These are phyloP conservation scores for Stagonosporopsis rhizophila DNA, from an alignment of 2,329 filamentous ascomycete genomes.

Conservation along the genomic window DNA sequence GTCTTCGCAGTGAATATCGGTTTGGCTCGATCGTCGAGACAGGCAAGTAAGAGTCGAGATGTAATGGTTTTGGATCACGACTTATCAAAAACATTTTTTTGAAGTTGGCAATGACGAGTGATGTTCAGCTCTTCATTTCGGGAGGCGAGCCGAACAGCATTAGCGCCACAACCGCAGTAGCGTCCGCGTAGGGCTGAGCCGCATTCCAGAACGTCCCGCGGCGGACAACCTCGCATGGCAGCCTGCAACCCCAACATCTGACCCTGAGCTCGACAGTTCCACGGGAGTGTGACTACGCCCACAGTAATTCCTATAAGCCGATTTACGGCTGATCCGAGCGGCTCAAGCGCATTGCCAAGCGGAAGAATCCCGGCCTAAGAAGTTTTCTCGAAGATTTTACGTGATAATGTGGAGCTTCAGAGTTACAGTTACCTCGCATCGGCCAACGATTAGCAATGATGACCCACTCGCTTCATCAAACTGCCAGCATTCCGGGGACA, in stretches of 20 bases:
- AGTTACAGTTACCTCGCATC: constrained; percentile 28
- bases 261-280: constrained; percentile 12
- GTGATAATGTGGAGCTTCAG: constrained; percentile 39
- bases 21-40: neutral
- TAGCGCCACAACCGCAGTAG: constrained; percentile 7
- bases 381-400: constrained; percentile 42
- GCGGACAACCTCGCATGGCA: constrained; percentile 6
- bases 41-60: neutral
- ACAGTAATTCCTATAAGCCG: constrained; percentile 19
- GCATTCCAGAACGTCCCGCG: constrained; percentile 14
- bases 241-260: constrained; percentile 12
- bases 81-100: no score
- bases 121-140: constrained; percentile 6
- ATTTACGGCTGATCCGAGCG: constrained; percentile 24
- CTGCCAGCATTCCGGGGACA: constrained; percentile 17
- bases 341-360: constrained; percentile 29
- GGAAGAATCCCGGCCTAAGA: constrained; percentile 25
- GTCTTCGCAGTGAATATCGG: neutral
- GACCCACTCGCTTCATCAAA: constrained; percentile 36
- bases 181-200: constrained; percentile 16
- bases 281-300: constrained; percentile 13
- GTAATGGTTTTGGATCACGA: neutral
- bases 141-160: constrained; percentile 6
- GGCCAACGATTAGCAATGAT: constrained; percentile 38
- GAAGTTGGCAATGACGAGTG: neutral